Evolutionary conservation across 2,329 filamentous ascomycete genomes (phyloP).

Genomic region (Hysterium pulicare): DNA sequence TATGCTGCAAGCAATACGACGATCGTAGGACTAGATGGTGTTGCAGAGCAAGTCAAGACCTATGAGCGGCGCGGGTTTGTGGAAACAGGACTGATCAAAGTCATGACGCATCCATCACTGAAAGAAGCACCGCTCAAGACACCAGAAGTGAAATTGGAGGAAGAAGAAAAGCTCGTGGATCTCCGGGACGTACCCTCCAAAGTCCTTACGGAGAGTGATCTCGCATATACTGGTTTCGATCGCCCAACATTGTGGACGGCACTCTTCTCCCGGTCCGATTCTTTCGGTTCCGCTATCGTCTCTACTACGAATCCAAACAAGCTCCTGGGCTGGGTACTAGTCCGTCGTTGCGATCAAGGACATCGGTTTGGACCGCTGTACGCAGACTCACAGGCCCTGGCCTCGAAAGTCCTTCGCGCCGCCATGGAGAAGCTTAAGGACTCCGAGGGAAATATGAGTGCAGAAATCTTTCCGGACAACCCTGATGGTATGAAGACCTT

Average conservation of each 20-base stretch:
- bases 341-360: conserved; percentile 29
- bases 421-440: conserved; percentile 21
- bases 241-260: conserved; percentile 28
- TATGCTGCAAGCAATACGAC: conserved; percentile 17
- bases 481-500: conserved; percentile 25
- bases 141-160: conserved; percentile 5
- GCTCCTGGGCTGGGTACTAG: conserved; percentile 27
- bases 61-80: conserved; percentile 35
- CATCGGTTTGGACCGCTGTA: conserved; percentile 37
- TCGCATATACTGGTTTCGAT: conserved; percentile 30
- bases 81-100: conserved; percentile 21
- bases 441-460: conserved; percentile 17
- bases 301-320: conserved; percentile 8
- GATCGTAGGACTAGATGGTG: conserved; percentile 35
- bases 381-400: conserved; percentile 22
- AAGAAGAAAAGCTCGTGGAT: conserved; percentile 15
- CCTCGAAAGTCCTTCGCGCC: conserved; percentile 19
- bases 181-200: conserved; percentile 19
- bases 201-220: conserved; percentile 23
- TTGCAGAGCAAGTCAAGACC: conserved; percentile 34
- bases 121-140: conserved; percentile 8
- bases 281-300: conserved; percentile 24
- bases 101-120: conserved; percentile 23
- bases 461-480: conserved; percentile 36
- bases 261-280: conserved; percentile 24